Percentiles rank a stretch among this genome's conserved stretches.
Conservation (phyloP, 768 basidiomycete species). For the Collybia nuda region DNA sequence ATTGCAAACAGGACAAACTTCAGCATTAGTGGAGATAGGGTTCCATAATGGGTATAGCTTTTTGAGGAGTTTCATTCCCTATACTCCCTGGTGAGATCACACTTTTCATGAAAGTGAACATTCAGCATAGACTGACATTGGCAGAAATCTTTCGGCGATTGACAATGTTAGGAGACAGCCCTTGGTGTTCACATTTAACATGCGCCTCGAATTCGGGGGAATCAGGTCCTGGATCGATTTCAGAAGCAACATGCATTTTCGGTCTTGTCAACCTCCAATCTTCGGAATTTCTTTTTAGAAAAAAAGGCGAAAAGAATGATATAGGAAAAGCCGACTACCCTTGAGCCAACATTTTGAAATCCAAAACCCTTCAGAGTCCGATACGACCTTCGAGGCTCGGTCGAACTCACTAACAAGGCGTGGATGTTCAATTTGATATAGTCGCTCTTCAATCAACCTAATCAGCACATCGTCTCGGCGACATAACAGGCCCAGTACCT, state of each 20-base stretch:
- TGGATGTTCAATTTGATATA: conserved; percentile 72
- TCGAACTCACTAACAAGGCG: conserved; percentile 60
- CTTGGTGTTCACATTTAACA: conserved; percentile 73
- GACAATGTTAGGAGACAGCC: conserved; percentile 51
- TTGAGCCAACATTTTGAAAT: conserved; percentile 80
- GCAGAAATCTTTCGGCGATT: conserved; percentile 62
- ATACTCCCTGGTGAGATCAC: conserved; percentile 6
- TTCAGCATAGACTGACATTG: conserved; percentile 38
- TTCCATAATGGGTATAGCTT: conserved; percentile 66
- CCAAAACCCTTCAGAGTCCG: conserved; percentile 55
- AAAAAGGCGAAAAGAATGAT: neutral
- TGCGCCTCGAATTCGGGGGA: conserved; percentile 52
- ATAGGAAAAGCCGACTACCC: conserved; percentile 41
- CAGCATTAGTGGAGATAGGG: conserved; percentile 47
- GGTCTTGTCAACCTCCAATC: conserved; percentile 76
- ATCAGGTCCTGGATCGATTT: conserved; percentile 70
- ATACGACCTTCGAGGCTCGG: conserved; percentile 40
- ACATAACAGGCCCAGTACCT: conserved; percentile 37
- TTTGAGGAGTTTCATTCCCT: conserved; percentile 61
- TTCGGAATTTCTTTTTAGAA: conserved; percentile 31
- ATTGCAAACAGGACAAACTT: conserved; percentile 66
- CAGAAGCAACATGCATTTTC: conserved; percentile 65
- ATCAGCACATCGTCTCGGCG: neutral
- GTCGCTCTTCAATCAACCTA: conserved; percentile 45
- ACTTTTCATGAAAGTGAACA: neutral